Conservation (phyloP, 2,329 filamentous ascomycete species). For the Microsporum canis region DNA sequence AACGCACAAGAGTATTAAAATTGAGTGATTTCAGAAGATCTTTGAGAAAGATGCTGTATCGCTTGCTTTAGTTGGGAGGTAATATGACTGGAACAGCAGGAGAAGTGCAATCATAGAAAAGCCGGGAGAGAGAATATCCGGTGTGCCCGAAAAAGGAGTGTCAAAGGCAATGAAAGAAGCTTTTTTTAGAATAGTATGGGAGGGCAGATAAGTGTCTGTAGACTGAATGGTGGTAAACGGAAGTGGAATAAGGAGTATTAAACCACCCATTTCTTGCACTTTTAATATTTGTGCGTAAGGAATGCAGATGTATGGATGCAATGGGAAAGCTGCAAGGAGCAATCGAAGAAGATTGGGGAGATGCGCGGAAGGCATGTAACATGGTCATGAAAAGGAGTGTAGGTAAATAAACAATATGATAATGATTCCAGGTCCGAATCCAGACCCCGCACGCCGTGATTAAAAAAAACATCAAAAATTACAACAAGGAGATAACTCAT, state of each 20-base stretch:
- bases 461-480: background rate
- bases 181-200: background rate
- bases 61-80: background rate
- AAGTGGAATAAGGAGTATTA: background rate
- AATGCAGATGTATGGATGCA: background rate
- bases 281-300: background rate
- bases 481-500: conserved; percentile 1
- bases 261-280: background rate
- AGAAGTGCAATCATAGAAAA: background rate
- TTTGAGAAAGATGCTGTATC: background rate
- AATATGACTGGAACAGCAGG: background rate
- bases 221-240: background rate
- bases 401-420: background rate
- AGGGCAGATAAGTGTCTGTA: background rate
- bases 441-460: background rate
- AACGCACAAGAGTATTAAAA: background rate
- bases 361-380: background rate
- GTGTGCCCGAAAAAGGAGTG: background rate
- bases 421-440: background rate
- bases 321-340: background rate
- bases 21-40: background rate
- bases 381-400: conserved; percentile 1
- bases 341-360: background rate
- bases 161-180: background rate
- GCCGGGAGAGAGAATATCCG: background rate